Evolutionary conservation across 1,284 basidiomycete species (phyloP).

Genomic region (Pseudozyma pruni): DNA sequence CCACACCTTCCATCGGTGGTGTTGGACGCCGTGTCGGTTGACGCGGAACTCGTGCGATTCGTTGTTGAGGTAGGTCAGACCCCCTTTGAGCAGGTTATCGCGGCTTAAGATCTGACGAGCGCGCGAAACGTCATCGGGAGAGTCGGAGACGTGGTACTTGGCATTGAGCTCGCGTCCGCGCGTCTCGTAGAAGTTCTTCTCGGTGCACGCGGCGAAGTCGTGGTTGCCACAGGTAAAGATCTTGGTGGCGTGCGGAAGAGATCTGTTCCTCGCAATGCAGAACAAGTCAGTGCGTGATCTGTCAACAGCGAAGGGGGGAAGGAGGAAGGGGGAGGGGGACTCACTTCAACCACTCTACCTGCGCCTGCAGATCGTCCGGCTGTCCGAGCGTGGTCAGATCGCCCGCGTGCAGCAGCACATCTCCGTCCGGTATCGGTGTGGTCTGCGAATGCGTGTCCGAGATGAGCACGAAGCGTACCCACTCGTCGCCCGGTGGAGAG

Average conservation of each 20-base stretch:
- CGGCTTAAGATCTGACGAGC: constrained; percentile 4
- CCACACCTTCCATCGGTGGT: constrained; percentile 37
- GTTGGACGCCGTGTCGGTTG: constrained; percentile 9
- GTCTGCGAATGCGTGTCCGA: constrained; percentile 47
- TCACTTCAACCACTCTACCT: constrained; percentile 46
- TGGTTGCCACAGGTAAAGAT: constrained; percentile 50
- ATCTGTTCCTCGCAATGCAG: background rate
- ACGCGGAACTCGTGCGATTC: constrained; percentile 23
- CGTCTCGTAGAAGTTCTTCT: constrained; percentile 17
- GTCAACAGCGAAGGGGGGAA: too few species aligned
- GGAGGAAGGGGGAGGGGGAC: background rate
- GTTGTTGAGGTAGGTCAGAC: constrained; percentile 29
- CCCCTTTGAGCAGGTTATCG: background rate
- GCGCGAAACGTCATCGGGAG: constrained; percentile 10
- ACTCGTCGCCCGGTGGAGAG: constrained; percentile 14
- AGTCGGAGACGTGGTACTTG: constrained; percentile 12
- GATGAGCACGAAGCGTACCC: constrained; percentile 48
- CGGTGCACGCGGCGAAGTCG: constrained; percentile 34
- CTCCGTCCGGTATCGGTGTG: constrained; percentile 28
- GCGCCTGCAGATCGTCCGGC: constrained; percentile 13
- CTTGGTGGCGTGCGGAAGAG: constrained; percentile 35
- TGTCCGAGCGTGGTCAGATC: constrained; percentile 46
- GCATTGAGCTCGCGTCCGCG: constrained; percentile 33
- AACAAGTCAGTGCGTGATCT: too few species aligned
- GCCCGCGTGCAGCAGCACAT: constrained; percentile 47